Percentiles rank a stretch among this genome's conserved stretches.
Conservation (phyloP, 2,329 filamentous ascomycete genomes). For the Penicillium psychrosexuale region DNA sequence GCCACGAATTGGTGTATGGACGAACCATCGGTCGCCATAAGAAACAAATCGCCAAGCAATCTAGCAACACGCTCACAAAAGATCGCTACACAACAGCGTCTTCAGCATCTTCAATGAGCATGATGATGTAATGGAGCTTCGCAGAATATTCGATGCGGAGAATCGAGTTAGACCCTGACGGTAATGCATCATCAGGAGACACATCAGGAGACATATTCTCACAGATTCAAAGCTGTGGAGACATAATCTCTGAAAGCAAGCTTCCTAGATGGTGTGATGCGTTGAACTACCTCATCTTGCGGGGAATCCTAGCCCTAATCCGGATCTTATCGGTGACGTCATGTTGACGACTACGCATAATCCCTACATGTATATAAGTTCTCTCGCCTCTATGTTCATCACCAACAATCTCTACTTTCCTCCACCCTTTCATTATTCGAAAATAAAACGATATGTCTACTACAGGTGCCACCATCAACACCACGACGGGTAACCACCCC, state of each 20-base stretch:
- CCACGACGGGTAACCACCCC: slow-evolving; percentile 59
- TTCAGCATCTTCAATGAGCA: not conserved
- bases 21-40: accelerated
- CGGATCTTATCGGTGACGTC: slow-evolving; percentile 25
- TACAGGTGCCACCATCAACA: slow-evolving; percentile 47
- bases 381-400: not conserved
- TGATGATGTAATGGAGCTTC: not conserved
- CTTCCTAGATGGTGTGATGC: not conserved
- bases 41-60: not conserved
- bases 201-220: too few species aligned
- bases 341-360: slow-evolving; percentile 21
- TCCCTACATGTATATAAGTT: slow-evolving; percentile 11
- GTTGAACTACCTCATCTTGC: not conserved
- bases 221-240: not conserved
- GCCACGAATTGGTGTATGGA: not conserved
- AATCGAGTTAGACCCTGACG: not conserved
- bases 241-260: not conserved
- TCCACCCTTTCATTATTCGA: not conserved
- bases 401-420: not conserved
- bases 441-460: slow-evolving; percentile 23
- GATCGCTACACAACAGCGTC: too few species aligned
- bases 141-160: not conserved
- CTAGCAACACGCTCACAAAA: not conserved
- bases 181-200: not conserved
- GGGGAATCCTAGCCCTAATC: slow-evolving; percentile 4